These are phyloP conservation scores for Chaetomium fimeti DNA, from an alignment of 495 filamentous ascomycete species.

Conservation along the genomic window DNA sequence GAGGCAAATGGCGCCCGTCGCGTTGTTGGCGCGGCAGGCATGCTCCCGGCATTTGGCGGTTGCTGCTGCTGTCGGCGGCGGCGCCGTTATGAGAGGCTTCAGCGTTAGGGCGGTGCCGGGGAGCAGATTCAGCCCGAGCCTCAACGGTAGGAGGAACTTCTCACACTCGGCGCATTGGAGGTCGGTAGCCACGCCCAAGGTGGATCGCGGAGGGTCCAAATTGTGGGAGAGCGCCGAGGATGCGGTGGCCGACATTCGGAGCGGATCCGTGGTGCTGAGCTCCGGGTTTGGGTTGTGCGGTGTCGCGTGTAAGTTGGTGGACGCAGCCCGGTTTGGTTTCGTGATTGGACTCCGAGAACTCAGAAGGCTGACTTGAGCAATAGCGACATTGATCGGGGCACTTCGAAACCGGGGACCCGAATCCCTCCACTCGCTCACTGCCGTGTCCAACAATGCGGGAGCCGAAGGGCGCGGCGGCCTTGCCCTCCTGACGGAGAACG, in stretches of 20 bases:
- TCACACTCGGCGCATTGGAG: conserved; percentile 27
- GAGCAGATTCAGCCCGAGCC: not conserved
- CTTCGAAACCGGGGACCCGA: conserved; percentile 46
- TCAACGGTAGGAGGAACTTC: conserved; percentile 18
- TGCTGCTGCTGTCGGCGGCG: not conserved
- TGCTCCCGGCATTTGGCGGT: not conserved
- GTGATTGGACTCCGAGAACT: too few species aligned
- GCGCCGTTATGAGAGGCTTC: not conserved
- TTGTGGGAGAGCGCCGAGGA: conserved; percentile 57
- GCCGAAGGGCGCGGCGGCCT: conserved; percentile 56
- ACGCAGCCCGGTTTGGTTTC: too few species aligned
- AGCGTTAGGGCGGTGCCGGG: not conserved
- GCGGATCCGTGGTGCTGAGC: conserved; percentile 58
- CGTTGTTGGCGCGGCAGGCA: not conserved
- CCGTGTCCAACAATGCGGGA: conserved; percentile 67
- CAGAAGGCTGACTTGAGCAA: not conserved
- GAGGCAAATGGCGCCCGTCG: conserved; percentile 5
- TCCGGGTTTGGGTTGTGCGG: conserved; percentile 63
- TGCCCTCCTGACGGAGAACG: conserved; percentile 51
- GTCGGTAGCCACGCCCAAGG: conserved; percentile 31
- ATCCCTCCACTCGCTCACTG: conserved; percentile 54
- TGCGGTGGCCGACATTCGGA: conserved; percentile 59
- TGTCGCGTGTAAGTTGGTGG: conserved; percentile 49
- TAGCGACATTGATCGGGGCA: conserved; percentile 52
- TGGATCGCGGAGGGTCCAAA: conserved; percentile 49